A percentile compares a stretch with the other conserved stretches of the same genome.
phyloP scores from a whole-genome alignment of 1,284 basidiomycete species.

The Vanrija pseudolonga region DNA sequence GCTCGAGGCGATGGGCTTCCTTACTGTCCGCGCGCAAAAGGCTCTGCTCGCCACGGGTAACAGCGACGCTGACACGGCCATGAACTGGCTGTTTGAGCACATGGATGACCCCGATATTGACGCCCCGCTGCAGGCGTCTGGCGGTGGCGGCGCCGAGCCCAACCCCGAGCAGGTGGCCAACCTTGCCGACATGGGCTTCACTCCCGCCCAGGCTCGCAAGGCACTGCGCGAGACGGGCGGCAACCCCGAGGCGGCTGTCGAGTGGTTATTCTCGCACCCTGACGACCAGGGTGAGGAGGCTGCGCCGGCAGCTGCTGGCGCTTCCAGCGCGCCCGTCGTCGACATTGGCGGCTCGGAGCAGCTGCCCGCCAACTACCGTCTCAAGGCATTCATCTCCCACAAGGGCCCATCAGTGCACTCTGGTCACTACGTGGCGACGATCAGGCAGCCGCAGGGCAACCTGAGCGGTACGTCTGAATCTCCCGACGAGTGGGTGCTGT shows the following conservation, averaged over 20 bases:
- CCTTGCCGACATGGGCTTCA: constrained; percentile 93
- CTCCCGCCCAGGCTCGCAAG: constrained; percentile 74
- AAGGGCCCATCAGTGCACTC: constrained; percentile 93
- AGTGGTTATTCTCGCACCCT: constrained; percentile 96
- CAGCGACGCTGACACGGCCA: constrained; percentile 71
- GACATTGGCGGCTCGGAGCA: constrained; percentile 54
- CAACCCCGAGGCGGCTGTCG: constrained; percentile 79
- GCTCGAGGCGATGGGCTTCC: constrained; percentile 85
- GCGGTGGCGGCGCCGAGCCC: constrained; percentile 54
- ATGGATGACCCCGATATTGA: constrained; percentile 97
- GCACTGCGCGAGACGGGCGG: constrained; percentile 78
- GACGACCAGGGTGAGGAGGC: constrained; percentile 70
- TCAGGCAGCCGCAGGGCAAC: constrained; percentile 39
- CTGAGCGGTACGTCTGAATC: constrained; percentile 27
- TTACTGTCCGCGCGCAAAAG: constrained; percentile 73
- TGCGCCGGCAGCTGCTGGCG: constrained; percentile 21
- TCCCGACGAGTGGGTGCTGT: constrained; percentile 72
- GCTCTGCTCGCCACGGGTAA: constrained; percentile 86
- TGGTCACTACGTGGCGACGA: constrained; percentile 68
- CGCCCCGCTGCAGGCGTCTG: constrained; percentile 60
- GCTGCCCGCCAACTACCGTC: constrained; percentile 71
- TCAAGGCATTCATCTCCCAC: constrained; percentile 94
- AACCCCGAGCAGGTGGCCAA: constrained; percentile 64
- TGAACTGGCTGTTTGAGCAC: constrained; percentile 93
- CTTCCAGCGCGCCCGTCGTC: constrained; percentile 14